Evolutionary conservation across 2,329 filamentous ascomycete species (phyloP).

Genomic region (Hypocrella siamensis): DNA sequence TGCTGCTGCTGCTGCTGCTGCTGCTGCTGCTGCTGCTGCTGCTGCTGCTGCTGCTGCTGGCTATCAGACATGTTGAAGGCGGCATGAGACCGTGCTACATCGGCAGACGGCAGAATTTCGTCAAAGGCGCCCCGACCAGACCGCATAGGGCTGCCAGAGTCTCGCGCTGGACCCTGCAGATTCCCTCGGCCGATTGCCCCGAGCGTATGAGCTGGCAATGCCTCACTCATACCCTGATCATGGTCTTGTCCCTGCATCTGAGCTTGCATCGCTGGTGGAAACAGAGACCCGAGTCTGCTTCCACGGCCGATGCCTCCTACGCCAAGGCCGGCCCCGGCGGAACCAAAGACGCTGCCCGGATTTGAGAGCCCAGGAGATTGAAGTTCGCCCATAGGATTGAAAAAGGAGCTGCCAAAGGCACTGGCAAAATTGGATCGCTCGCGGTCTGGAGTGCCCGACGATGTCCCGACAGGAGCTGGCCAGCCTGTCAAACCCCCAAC

Average conservation of each 20-base stretch:
- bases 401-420: constrained; percentile 66
- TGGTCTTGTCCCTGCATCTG: constrained; percentile 69
- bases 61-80: constrained; percentile 22
- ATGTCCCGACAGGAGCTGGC: constrained; percentile 37
- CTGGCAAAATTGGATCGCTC: constrained; percentile 39
- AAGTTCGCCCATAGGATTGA: constrained; percentile 61
- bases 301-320: constrained; percentile 55
- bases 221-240: constrained; percentile 41
- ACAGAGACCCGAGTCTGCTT: constrained; percentile 76
- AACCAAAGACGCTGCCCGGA: constrained; percentile 54
- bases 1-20: no score
- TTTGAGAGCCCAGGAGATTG: constrained; percentile 59
- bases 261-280: constrained; percentile 78
- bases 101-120: constrained; percentile 31
- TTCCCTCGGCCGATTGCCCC: constrained; percentile 51
- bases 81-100: constrained; percentile 15
- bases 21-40: no score
- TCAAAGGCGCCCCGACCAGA: constrained; percentile 38
- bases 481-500: constrained; percentile 48
- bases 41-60: no score
- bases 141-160: constrained; percentile 44
- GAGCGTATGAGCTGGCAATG: constrained; percentile 41
- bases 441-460: constrained; percentile 52
- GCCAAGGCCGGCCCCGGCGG: constrained; percentile 36
- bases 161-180: constrained; percentile 36